Percentiles rank a stretch among this genome's conserved stretches.
phyloP scores from a whole-genome alignment of 441 rosid species.

The Kokia cookei region DNA sequence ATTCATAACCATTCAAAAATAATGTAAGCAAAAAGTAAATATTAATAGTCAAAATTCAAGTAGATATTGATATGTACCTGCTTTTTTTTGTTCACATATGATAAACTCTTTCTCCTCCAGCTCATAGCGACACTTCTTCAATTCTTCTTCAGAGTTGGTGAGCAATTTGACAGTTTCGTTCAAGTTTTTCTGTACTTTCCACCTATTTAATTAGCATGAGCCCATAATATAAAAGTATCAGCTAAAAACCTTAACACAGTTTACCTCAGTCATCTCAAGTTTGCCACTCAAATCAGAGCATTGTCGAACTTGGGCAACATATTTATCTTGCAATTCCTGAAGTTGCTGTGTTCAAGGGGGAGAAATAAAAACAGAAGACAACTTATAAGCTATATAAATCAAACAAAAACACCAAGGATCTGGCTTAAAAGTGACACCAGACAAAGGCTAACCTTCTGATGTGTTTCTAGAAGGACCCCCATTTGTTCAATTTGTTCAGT shows the following conservation, averaged over 20 bases:
- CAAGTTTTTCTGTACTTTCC: conserved; percentile 54
- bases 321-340: conserved; percentile 81
- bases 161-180: conserved; percentile 60
- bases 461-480: conserved; percentile 56
- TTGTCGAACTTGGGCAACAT: conserved; percentile 57
- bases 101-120: conserved; percentile 80
- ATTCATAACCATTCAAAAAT: conserved; percentile 16
- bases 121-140: conserved; percentile 70
- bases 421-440: neutral
- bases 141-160: conserved; percentile 56
- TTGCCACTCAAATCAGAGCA: conserved; percentile 67
- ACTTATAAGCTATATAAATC: neutral
- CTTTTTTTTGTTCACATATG: conserved; percentile 86
- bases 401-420: neutral
- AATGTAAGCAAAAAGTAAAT: conserved; percentile 11
- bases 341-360: conserved; percentile 44
- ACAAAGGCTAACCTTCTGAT: conserved; percentile 64
- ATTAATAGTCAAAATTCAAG: conserved; percentile 3
- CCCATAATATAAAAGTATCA: neutral
- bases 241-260: neutral
- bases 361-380: neutral
- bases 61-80: conserved; percentile 37
- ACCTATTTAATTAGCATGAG: conserved; percentile 6
- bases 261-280: conserved; percentile 75
- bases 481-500: conserved; percentile 89